Conservation (phyloP, 1,284 basidiomycete genomes). For the Coriolopsis trogii region DNA sequence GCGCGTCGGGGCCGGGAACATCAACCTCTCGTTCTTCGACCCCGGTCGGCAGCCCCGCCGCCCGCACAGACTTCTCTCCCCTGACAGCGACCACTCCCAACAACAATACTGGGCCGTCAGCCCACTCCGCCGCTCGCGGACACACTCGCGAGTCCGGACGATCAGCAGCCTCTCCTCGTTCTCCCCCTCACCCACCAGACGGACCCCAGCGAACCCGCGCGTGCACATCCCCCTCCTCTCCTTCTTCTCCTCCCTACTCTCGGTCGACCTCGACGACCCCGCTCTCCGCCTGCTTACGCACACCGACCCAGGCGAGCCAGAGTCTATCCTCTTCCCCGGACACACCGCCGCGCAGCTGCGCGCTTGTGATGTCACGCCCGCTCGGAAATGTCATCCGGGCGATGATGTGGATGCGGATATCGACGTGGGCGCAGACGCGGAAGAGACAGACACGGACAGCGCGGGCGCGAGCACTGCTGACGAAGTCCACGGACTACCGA, state of each 20-base stretch:
- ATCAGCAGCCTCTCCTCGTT: slow-evolving; percentile 12
- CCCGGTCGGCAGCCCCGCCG: not conserved
- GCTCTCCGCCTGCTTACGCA: slow-evolving; percentile 37
- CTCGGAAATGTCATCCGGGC: no score
- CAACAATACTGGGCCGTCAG: slow-evolving; percentile 9
- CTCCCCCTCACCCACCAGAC: slow-evolving; percentile 3
- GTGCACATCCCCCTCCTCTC: slow-evolving; percentile 37
- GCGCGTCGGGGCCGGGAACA: slow-evolving; percentile 25
- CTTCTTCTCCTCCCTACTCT: slow-evolving; percentile 35
- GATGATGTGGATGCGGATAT: not conserved
- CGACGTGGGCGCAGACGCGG: not conserved
- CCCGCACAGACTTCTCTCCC: slow-evolving; percentile 8
- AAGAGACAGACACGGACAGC: slow-evolving; percentile 6
- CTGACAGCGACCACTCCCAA: slow-evolving; percentile 2
- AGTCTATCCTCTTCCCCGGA: slow-evolving; percentile 38
- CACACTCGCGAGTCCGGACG: slow-evolving; percentile 21
- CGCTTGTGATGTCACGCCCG: no score
- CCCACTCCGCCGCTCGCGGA: slow-evolving; percentile 22
- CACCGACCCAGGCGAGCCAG: slow-evolving; percentile 28
- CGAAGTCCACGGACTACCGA: slow-evolving; percentile 22
- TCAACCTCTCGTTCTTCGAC: slow-evolving; percentile 7
- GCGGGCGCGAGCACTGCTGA: not conserved
- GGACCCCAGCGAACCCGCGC: slow-evolving; percentile 28
- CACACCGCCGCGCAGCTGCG: slow-evolving; percentile 19
- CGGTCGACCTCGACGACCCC: slow-evolving; percentile 37